phyloP scores from a whole-genome alignment of 345 rosid species.

The Acer saccharum region DNA sequence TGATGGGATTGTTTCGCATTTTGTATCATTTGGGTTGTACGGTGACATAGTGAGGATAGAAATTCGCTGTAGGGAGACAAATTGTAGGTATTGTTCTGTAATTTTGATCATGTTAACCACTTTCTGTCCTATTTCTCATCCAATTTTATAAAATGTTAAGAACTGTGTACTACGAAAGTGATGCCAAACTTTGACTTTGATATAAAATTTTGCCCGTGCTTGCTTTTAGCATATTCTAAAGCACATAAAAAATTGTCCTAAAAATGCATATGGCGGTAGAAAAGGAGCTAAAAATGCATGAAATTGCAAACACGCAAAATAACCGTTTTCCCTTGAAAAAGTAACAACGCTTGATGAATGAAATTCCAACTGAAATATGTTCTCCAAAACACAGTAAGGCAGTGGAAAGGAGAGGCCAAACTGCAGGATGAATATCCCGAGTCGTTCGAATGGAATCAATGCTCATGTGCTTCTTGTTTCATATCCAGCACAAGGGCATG shows the following conservation, averaged over 20 bases:
- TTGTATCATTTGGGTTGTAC: not conserved
- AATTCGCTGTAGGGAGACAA: not conserved
- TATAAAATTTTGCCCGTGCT: too few relatives aligned
- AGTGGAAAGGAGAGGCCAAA: not conserved
- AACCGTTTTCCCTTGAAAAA: not conserved
- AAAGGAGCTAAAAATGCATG: not conserved
- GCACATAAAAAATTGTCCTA: not conserved
- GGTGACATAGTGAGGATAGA: not conserved
- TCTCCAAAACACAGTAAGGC: too few relatives aligned
- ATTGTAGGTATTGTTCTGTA: not conserved
- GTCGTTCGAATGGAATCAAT: not conserved
- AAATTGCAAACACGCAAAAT: not conserved
- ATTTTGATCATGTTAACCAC: not conserved
- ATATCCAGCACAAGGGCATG: conserved; percentile 31
- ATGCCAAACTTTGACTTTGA: too few relatives aligned
- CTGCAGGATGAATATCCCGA: not conserved
- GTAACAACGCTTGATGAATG: not conserved
- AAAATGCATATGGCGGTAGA: too few relatives aligned
- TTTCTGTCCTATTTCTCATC: not conserved
- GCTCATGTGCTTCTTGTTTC: conserved; percentile 30
- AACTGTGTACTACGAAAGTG: not conserved
- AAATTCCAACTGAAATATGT: not conserved
- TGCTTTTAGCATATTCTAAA: not conserved
- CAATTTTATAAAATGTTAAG: not conserved
- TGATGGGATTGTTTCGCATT: not conserved